These are phyloP conservation scores for Myxozyma sirexii DNA, from an alignment of 805 yeast species.

Conservation along the genomic window DNA sequence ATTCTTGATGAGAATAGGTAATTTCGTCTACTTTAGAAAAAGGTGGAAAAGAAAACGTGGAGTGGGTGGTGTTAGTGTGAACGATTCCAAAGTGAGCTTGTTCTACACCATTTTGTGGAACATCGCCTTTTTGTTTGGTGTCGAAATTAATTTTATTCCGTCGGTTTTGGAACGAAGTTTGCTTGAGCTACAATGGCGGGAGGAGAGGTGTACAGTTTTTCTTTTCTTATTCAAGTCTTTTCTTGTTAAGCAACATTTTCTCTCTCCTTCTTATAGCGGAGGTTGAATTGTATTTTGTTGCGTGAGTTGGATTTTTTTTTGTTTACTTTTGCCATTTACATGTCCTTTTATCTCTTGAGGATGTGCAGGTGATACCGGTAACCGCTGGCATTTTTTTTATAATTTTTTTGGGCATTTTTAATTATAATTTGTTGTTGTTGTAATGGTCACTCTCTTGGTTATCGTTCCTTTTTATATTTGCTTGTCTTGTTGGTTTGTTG, in stretches of 20 bases:
- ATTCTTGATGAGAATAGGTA: slow-evolving; percentile 19
- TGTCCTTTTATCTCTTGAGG: not conserved
- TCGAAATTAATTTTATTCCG: not conserved
- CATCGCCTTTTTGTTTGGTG: too few species aligned
- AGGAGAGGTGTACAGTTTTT: not conserved
- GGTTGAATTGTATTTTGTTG: too few species aligned
- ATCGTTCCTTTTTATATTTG: not conserved
- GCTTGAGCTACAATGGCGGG: not conserved
- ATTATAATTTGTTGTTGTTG: not conserved
- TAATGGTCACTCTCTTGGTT: not conserved
- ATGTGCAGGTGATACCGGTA: not conserved
- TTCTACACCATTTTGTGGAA: too few species aligned
- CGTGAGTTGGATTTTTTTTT: not conserved
- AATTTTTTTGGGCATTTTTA: not conserved
- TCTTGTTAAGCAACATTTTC: too few species aligned
- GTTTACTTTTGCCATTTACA: not conserved
- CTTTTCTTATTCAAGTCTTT: not conserved
- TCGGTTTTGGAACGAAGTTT: not conserved
- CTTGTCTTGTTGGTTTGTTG: not conserved
- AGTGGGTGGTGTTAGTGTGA: not conserved
- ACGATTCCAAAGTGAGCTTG: too few species aligned
- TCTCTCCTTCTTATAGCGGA: too few species aligned
- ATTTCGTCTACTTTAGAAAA: not conserved
- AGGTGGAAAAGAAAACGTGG: not conserved
- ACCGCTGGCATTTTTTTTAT: not conserved